These are phyloP conservation scores for Trametes versicolor DNA, from an alignment of 1,284 basidiomycete genomes.

Conservation along the genomic window DNA sequence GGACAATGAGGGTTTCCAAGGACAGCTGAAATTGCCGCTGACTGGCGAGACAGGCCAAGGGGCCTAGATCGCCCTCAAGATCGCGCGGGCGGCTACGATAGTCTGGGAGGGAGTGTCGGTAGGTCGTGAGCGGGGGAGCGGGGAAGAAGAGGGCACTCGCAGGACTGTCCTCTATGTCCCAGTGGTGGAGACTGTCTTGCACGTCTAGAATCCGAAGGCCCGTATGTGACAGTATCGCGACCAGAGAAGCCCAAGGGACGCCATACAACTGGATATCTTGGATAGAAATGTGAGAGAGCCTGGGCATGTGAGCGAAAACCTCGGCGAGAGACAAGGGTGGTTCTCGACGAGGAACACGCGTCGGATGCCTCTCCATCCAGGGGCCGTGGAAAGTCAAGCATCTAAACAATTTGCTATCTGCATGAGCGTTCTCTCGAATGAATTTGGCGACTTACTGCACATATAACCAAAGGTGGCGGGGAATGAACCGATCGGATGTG, in stretches of 20 bases:
- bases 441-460: neutral
- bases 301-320: neutral
- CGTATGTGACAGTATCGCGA: neutral
- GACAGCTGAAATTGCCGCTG: neutral
- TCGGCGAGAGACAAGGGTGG: neutral
- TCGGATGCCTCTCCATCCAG: neutral
- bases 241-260: neutral
- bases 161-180: neutral
- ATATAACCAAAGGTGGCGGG: neutral
- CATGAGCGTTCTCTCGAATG: neutral
- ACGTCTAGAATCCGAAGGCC: neutral
- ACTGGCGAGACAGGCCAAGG: neutral
- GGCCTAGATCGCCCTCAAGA: neutral
- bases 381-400: neutral
- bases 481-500: neutral
- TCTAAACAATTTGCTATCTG: neutral
- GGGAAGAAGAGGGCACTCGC: neutral
- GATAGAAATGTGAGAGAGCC: neutral
- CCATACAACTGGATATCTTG: neutral
- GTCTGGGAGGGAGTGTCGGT: neutral
- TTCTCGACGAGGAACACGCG: neutral
- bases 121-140: neutral
- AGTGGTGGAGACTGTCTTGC: neutral
- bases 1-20: neutral
- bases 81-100: neutral